Evolutionary conservation across 208 protist species (phyloP).

Genomic region (Crithidia expoeki): DNA sequence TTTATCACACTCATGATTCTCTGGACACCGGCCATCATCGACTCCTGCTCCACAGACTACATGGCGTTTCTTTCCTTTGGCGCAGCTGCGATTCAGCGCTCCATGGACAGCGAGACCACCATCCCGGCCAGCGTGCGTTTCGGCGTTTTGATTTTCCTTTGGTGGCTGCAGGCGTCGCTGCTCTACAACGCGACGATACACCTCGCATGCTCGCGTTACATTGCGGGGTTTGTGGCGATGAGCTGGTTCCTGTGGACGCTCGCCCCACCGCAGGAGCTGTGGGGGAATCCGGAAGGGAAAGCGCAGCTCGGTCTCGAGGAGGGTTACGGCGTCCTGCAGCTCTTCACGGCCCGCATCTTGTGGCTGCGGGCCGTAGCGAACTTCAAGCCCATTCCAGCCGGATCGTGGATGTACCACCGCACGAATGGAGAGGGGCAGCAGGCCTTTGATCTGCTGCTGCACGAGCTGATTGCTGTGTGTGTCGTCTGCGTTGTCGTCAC

Average conservation of each 20-base stretch:
- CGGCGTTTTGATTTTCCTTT: conserved; percentile 52
- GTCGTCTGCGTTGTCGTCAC: conserved; percentile 30
- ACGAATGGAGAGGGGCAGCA: conserved; percentile 20
- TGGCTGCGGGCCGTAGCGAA: conserved; percentile 37
- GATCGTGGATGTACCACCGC: conserved; percentile 25
- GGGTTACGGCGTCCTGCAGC: conserved; percentile 18
- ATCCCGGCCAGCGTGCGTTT: conserved; percentile 44
- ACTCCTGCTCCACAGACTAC: conserved; percentile 75
- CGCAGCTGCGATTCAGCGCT: conserved; percentile 41
- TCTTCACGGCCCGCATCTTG: conserved; percentile 26
- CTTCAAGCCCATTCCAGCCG: conserved; percentile 18
- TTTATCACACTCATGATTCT: conserved; percentile 75
- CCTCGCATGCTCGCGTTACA: conserved; percentile 51
- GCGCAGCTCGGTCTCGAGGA: conserved; percentile 24
- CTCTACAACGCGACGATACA: conserved; percentile 59
- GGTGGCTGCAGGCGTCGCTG: conserved; percentile 61
- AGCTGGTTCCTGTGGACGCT: conserved; percentile 37
- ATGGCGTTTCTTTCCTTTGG: conserved; percentile 58
- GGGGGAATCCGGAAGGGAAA: conserved; percentile 7
- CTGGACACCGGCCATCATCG: conserved; percentile 84
- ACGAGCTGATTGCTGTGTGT: conserved; percentile 14
- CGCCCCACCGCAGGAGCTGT: conserved; percentile 26
- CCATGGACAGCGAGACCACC: conserved; percentile 54
- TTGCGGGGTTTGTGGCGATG: conserved; percentile 40
- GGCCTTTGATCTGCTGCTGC: conserved; percentile 27